Percentiles rank a stretch among this genome's conserved stretches.
These are phyloP conservation scores for Immersiporthe knoxdaviesiana DNA, from an alignment of 2,329 filamentous ascomycete genomes.

Conservation along the genomic window DNA sequence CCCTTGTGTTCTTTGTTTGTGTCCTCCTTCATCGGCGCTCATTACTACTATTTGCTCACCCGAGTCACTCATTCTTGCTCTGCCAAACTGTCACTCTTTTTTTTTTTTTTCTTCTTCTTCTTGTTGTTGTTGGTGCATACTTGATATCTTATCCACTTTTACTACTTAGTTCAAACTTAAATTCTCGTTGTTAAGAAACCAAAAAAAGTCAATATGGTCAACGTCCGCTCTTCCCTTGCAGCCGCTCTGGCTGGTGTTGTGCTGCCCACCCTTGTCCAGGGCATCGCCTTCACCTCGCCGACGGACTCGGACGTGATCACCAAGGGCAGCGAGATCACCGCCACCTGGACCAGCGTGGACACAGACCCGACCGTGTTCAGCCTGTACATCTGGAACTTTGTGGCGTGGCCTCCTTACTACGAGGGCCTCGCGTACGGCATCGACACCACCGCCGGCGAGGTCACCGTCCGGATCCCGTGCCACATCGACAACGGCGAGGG, in stretches of 20 bases:
- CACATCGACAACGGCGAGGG: constrained; percentile 14
- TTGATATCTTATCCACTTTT: too few relatives aligned
- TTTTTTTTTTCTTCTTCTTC: neutral
- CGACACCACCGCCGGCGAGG: constrained; percentile 11
- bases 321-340: constrained; percentile 13
- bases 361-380: constrained; percentile 23
- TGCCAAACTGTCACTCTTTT: neutral
- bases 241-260: constrained; percentile 13
- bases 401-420: constrained; percentile 23
- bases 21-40: neutral
- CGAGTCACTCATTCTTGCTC: constrained; percentile 12
- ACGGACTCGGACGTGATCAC: neutral
- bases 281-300: constrained; percentile 21
- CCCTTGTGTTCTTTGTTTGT: neutral
- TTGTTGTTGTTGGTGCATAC: neutral
- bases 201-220: neutral
- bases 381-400: constrained; percentile 29
- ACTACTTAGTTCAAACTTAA: neutral
- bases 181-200: neutral
- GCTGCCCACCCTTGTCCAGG: constrained; percentile 17
- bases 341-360: constrained; percentile 21
- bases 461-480: constrained; percentile 21
- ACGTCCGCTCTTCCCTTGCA: neutral
- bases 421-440: constrained; percentile 22
- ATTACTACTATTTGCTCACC: constrained; percentile 5